These are phyloP conservation scores for Cryptococcus sp. DNA, from an alignment of 1,284 basidiomycete species.

Conservation along the genomic window DNA sequence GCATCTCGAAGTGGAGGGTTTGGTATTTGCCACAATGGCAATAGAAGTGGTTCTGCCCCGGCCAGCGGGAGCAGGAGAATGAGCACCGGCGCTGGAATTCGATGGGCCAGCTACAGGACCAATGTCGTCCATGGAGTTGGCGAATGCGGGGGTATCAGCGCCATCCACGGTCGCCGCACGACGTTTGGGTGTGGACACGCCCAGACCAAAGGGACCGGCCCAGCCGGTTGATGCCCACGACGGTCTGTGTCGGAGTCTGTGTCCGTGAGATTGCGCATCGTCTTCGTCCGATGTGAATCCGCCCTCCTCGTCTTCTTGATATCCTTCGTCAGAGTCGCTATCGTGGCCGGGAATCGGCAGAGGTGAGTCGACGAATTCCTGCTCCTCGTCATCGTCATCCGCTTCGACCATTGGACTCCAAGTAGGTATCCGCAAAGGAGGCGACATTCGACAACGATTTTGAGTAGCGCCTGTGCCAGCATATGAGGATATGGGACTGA, in stretches of 20 bases:
- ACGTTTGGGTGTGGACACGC: slow-evolving; percentile 4
- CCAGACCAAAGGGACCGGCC: too few relatives aligned
- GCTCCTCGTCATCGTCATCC: slow-evolving; percentile 16
- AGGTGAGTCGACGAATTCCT: slow-evolving; percentile 15
- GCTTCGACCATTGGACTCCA: slow-evolving; percentile 12
- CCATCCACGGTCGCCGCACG: slow-evolving; percentile 4
- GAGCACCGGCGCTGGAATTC: background rate
- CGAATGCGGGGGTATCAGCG: background rate
- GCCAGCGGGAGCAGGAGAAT: background rate
- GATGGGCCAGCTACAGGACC: background rate
- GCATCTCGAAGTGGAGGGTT: slow-evolving; percentile 18
- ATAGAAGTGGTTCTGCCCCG: slow-evolving; percentile 16
- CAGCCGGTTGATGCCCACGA: background rate
- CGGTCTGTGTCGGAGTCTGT: slow-evolving; percentile 5
- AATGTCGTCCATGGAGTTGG: slow-evolving; percentile 13
- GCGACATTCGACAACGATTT: slow-evolving; percentile 1
- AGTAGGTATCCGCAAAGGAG: slow-evolving; percentile 4
- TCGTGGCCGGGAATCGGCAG: slow-evolving; percentile 20
- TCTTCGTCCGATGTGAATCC: slow-evolving; percentile 31
- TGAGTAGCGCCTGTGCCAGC: background rate
- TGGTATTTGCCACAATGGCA: slow-evolving; percentile 18
- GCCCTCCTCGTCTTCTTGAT: slow-evolving; percentile 35
- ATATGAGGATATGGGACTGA: background rate
- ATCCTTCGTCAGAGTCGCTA: slow-evolving; percentile 22
- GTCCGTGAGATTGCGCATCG: background rate